phyloP scores from a whole-genome alignment of 129 eudicot genomes.

The Heracleum sosnowskyi region DNA sequence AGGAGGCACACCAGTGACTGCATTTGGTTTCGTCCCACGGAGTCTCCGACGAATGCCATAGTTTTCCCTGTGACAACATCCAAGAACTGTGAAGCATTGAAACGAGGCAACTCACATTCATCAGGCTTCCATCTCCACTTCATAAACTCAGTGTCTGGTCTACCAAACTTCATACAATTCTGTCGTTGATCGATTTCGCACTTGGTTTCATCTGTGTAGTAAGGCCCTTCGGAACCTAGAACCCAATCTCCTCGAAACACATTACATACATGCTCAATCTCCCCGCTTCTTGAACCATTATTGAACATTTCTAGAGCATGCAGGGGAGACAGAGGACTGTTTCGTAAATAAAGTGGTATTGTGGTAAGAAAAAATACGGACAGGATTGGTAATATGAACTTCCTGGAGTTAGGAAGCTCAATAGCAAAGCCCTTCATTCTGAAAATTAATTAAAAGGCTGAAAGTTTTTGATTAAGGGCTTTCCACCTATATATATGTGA shows the following conservation, averaged over 20 bases:
- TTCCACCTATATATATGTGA: not conserved
- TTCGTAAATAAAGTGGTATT: slow-evolving; percentile 8
- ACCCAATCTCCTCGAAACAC: slow-evolving; percentile 50
- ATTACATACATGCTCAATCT: slow-evolving; percentile 29
- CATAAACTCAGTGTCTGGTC: slow-evolving; percentile 53
- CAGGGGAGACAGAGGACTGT: slow-evolving; percentile 4
- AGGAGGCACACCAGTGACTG: slow-evolving; percentile 61
- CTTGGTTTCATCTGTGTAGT: slow-evolving; percentile 43
- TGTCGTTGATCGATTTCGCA: slow-evolving; percentile 49
- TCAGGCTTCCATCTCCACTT: slow-evolving; percentile 64
- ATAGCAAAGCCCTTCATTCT: slow-evolving; percentile 14
- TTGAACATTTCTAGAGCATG: slow-evolving; percentile 1
- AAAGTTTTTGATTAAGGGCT: not conserved
- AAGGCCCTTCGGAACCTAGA: slow-evolving; percentile 35
- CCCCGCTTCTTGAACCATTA: not conserved
- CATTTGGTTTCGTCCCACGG: slow-evolving; percentile 64
- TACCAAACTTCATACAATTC: slow-evolving; percentile 58
- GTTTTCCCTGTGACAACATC: slow-evolving; percentile 50
- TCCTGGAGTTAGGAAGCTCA: slow-evolving; percentile 15
- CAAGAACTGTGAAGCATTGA: slow-evolving; percentile 48
- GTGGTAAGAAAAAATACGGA: slow-evolving; percentile 11
- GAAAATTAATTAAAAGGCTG: not conserved
- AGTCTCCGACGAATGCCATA: slow-evolving; percentile 56
- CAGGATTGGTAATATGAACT: slow-evolving; percentile 10
- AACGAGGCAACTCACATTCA: slow-evolving; percentile 52